These are phyloP conservation scores for Lantana camara DNA, from an alignment of 257 asterid species.

Conservation along the genomic window DNA sequence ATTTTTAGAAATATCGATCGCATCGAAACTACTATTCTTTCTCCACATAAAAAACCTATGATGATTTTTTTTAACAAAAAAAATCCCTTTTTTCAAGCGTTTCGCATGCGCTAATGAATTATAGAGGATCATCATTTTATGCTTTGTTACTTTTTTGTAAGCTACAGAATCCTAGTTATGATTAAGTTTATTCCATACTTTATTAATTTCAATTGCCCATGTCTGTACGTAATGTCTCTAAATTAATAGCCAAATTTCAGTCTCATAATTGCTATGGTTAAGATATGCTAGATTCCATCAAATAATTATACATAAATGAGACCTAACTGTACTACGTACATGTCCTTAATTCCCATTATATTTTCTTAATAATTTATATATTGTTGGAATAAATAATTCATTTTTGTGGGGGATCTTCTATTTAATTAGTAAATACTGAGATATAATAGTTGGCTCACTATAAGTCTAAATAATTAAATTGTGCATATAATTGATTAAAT, in stretches of 20 bases:
- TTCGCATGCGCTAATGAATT: constrained; percentile 44
- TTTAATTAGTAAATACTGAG: too few species aligned
- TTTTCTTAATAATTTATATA: neutral
- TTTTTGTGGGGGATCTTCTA: too few species aligned
- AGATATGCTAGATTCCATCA: neutral
- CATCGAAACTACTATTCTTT: too few species aligned
- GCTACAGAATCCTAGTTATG: constrained; percentile 31
- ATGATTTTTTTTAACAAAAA: constrained; percentile 22
- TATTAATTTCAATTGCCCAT: constrained; percentile 26
- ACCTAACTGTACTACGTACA: neutral
- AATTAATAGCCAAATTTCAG: constrained; percentile 24
- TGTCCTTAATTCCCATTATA: too few species aligned
- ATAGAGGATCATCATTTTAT: constrained; percentile 32
- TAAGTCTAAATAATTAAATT: too few species aligned
- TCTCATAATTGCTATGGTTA: constrained; percentile 10
- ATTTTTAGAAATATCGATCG: too few species aligned
- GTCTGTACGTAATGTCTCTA: constrained; percentile 26
- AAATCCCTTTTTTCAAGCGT: neutral
- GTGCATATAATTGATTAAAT: too few species aligned
- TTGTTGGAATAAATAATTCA: neutral
- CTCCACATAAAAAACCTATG: neutral
- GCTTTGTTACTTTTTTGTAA: neutral
- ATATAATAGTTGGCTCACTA: too few species aligned
- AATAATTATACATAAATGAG: too few species aligned
- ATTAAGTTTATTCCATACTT: constrained; percentile 6